A percentile compares a stretch with the other conserved stretches of the same genome.
Evolutionary conservation across 2,329 filamentous ascomycete species (phyloP).

Genomic region (Diaporthe velutina): DNA sequence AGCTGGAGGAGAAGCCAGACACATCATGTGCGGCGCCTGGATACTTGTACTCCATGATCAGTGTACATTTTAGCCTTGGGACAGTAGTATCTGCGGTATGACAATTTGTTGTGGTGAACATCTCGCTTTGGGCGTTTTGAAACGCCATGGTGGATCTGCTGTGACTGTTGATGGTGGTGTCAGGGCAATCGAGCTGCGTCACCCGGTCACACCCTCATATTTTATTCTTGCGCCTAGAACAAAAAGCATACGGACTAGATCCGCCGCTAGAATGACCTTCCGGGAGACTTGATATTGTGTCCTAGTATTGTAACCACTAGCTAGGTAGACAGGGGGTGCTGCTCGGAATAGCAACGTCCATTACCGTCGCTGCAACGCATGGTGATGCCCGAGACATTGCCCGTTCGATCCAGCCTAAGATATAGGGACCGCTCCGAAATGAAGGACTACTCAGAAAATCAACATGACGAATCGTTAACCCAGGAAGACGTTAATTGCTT

Average conservation of each 20-base stretch:
- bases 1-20: slow-evolving; percentile 38
- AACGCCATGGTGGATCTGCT: not conserved
- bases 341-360: not conserved
- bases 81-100: not conserved
- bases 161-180: not conserved
- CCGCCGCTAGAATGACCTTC: too few relatives aligned
- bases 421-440: not conserved
- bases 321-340: slow-evolving; percentile 7
- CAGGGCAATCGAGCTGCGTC: too few relatives aligned
- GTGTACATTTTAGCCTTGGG: not conserved
- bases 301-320: slow-evolving; percentile 38
- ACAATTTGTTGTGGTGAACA: too few relatives aligned
- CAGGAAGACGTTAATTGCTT: not conserved
- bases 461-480: too few relatives aligned
- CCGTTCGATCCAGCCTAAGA: not conserved
- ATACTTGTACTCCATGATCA: slow-evolving; percentile 42
- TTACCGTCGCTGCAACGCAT: not conserved
- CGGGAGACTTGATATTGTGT: slow-evolving; percentile 23
- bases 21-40: slow-evolving; percentile 11
- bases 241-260: not conserved
- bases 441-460: not conserved
- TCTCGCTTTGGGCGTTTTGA: not conserved
- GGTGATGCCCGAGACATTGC: not conserved
- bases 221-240: not conserved
- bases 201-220: not conserved